Evolutionary conservation across 176 grass and related monocot genomes (phyloP), one percentile per base, ranked within the genome.

Genomic region (Cenchrus fungigraminus): DNA sequence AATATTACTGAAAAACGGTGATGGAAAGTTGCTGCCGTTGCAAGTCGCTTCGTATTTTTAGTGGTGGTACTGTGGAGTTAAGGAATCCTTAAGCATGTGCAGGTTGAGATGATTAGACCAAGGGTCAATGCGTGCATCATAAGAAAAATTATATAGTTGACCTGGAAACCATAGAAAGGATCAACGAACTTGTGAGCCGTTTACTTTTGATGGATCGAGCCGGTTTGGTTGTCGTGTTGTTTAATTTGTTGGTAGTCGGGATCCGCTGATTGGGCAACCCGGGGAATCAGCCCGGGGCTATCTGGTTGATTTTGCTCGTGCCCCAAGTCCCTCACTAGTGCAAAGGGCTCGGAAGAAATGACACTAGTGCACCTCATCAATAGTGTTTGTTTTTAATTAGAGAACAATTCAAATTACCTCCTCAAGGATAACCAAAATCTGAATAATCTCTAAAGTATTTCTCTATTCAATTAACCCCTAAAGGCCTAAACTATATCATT

Each of bases 131-230:
- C 63, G 56, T 42, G 56, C 42, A 60, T 57, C 14, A 56, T 14
- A 69, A 82, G 22, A 59, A 76, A 44, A 50, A 51, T 47, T 14
- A 13, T 52, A 53, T 62, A 77, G 63, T 82, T 87, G 86, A 87
- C 64, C 65, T 71, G n/a, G 52, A 13, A 32, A 77, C 17, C 55
- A 72, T 71, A 7, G 43, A 73, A 14, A 32, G 22, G 6, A 67
- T 59, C 62, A 19, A 72, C 40, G 9, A 68, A 82, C n/a, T 14
- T 47, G 1, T 1, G 32, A 76, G 65, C 32, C 51, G 52, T 82
- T 81, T 81, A 57, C 51, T 81, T 45, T 81, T 45, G 34, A 43
- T 69, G 49, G 25, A 28, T 46, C 7, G 65, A 58, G 65, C 79
- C 79, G 45, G 45, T 80, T 81, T 14, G 51, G 44, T 43, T 29